Conservation (phyloP, 1,284 basidiomycete genomes). For the Papiliotrema fonsecae region DNA sequence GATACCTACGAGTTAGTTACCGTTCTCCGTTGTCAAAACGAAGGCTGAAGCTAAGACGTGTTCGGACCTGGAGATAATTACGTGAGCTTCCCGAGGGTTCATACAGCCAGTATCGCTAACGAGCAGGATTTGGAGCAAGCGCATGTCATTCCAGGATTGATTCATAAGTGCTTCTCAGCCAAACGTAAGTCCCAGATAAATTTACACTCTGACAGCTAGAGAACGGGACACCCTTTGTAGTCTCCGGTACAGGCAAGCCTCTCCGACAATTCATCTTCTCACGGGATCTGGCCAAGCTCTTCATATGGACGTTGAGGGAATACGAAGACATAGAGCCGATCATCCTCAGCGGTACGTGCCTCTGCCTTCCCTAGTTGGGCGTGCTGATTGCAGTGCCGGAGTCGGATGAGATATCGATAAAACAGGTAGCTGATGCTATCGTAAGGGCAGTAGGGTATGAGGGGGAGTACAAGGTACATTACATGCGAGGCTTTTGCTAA, state of each 20-base stretch:
- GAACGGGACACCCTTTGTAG: constrained; percentile 72
- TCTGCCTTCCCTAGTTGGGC: not conserved
- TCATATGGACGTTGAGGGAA: constrained; percentile 84
- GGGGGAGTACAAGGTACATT: constrained; percentile 62
- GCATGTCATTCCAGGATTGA: constrained; percentile 83
- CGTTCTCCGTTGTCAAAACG: not conserved
- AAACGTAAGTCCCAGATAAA: constrained; percentile 57
- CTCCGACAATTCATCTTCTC: constrained; percentile 91
- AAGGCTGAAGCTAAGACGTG: constrained; percentile 51
- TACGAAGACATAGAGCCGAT: constrained; percentile 84
- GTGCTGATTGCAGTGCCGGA: constrained; percentile 62
- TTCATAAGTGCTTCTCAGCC: constrained; percentile 82
- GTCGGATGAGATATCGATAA: constrained; percentile 84
- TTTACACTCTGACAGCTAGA: constrained; percentile 51
- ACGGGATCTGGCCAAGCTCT: constrained; percentile 82
- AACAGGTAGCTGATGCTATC: constrained; percentile 74
- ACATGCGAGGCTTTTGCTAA: not conserved
- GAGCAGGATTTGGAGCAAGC: constrained; percentile 67
- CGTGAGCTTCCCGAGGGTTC: constrained; percentile 8
- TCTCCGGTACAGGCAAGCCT: constrained; percentile 79
- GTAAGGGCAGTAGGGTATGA: constrained; percentile 70
- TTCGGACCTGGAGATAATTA: constrained; percentile 63
- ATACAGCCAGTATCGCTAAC: no score
- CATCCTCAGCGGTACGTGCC: constrained; percentile 67
- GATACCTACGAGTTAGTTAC: constrained; percentile 67